Evolutionary conservation across 1,139 yeast species (phyloP).

Genomic region (Candida freyschussii): DNA sequence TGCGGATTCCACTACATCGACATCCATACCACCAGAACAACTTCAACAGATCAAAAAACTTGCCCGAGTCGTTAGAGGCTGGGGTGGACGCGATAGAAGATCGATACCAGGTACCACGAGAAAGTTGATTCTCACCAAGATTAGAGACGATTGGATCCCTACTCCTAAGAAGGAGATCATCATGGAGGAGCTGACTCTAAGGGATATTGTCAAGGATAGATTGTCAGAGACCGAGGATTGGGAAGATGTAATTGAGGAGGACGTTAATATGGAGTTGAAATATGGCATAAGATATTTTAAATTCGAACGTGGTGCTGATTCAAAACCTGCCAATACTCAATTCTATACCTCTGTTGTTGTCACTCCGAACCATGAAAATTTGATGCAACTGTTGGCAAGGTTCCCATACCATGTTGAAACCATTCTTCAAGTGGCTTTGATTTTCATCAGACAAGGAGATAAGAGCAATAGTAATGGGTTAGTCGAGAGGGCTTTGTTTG

Average conservation of each 20-base stretch:
- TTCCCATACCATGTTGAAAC: constrained; percentile 77
- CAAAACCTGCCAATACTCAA: constrained; percentile 48
- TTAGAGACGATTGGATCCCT: constrained; percentile 81
- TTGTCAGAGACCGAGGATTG: constrained; percentile 37
- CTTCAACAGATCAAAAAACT: constrained; percentile 58
- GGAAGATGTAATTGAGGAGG: constrained; percentile 42
- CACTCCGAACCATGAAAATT: constrained; percentile 67
- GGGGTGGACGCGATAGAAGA: constrained; percentile 78
- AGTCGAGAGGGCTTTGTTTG: constrained; percentile 71
- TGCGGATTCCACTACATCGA: constrained; percentile 54
- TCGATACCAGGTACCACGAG: constrained; percentile 66
- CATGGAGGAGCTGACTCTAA: constrained; percentile 50
- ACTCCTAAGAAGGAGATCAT: constrained; percentile 56
- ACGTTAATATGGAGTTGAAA: constrained; percentile 41
- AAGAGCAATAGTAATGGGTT: constrained; percentile 66
- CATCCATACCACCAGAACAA: constrained; percentile 61
- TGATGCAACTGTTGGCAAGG: constrained; percentile 50
- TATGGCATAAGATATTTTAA: constrained; percentile 53
- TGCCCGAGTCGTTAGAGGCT: constrained; percentile 63
- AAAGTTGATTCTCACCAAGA: constrained; percentile 62
- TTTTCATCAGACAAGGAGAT: constrained; percentile 72
- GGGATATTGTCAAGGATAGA: constrained; percentile 39
- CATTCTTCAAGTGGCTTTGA: constrained; percentile 73
- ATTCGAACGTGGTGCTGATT: constrained; percentile 39
- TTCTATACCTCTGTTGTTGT: constrained; percentile 65